Conservation (phyloP, 768 basidiomycete genomes). For the Termitomyces heimii region DNA sequence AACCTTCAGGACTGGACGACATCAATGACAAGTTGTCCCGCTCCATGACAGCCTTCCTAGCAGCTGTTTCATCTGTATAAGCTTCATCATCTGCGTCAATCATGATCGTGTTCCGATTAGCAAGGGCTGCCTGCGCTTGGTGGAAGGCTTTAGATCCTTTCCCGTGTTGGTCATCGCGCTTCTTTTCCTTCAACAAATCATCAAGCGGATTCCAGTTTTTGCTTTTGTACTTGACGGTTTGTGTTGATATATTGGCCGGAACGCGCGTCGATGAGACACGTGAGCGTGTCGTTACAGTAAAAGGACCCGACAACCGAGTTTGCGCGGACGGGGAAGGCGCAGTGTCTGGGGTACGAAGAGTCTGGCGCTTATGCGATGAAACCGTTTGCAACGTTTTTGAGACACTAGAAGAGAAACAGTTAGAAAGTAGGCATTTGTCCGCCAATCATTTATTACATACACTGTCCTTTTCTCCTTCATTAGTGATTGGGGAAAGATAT, state of each 20-base stretch:
- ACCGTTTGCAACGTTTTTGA: not conserved
- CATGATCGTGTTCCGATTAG: conserved; percentile 22
- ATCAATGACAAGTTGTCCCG: conserved; percentile 11
- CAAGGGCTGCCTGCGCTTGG: conserved; percentile 38
- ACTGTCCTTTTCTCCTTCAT: conserved; percentile 7
- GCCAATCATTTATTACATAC: conserved; percentile 1
- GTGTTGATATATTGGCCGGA: conserved; percentile 6
- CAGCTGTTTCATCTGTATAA: conserved; percentile 33
- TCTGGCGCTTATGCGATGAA: conserved; percentile 1
- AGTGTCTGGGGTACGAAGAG: conserved; percentile 3
- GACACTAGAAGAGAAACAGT: not conserved
- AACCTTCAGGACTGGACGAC: conserved; percentile 15
- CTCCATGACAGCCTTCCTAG: conserved; percentile 29
- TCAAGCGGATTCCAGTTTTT: conserved; percentile 43
- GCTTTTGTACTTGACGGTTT: conserved; percentile 11
- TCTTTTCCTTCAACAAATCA: conserved; percentile 50
- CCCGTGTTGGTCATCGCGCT: conserved; percentile 29
- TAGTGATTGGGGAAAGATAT: conserved; percentile 19
- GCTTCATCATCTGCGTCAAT: conserved; percentile 29
- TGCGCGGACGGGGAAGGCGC: conserved; percentile 9
- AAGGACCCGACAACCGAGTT: not conserved
- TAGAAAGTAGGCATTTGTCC: not conserved
- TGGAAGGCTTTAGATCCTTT: conserved; percentile 35
- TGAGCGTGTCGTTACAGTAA: conserved; percentile 8
- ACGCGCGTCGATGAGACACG: conserved; percentile 4